Percentiles rank a stretch among this genome's conserved stretches.
Evolutionary conservation across 2,329 filamentous ascomycete genomes (phyloP).

Genomic region (Nothophoma quercina): DNA sequence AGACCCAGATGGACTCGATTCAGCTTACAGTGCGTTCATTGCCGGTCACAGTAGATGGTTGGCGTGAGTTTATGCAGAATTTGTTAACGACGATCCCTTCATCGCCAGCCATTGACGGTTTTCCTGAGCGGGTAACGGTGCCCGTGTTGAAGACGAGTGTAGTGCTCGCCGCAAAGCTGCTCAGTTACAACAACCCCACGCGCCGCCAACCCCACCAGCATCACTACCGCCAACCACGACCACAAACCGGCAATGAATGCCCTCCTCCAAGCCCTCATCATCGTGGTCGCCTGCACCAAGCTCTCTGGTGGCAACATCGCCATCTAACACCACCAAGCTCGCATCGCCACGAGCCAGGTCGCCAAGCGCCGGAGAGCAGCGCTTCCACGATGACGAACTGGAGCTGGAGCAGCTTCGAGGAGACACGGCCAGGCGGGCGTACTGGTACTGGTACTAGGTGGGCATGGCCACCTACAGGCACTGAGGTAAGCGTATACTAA

Average conservation of each 20-base stretch:
- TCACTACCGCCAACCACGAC: background rate
- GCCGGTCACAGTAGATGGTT: too few species aligned
- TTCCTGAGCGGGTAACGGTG: too few species aligned
- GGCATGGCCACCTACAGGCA: background rate
- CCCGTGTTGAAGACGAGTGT: background rate
- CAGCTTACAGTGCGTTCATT: too few species aligned
- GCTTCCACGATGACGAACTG: background rate
- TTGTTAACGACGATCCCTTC: too few species aligned
- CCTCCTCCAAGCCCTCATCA: background rate
- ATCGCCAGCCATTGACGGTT: background rate
- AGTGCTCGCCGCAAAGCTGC: background rate
- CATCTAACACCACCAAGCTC: background rate
- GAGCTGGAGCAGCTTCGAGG: conserved; percentile 5
- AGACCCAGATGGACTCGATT: too few species aligned
- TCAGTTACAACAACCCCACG: background rate
- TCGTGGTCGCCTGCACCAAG: background rate
- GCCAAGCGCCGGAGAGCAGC: background rate
- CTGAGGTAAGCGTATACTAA: background rate
- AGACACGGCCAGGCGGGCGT: background rate
- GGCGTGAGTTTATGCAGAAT: too few species aligned
- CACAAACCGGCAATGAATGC: background rate
- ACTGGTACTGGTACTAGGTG: too few species aligned
- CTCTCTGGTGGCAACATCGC: background rate
- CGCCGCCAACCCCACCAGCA: background rate
- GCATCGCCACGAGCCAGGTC: background rate